Conservation (phyloP, 1,284 basidiomycete species). For the Cutaneotrichosporon daszewskae region DNA sequence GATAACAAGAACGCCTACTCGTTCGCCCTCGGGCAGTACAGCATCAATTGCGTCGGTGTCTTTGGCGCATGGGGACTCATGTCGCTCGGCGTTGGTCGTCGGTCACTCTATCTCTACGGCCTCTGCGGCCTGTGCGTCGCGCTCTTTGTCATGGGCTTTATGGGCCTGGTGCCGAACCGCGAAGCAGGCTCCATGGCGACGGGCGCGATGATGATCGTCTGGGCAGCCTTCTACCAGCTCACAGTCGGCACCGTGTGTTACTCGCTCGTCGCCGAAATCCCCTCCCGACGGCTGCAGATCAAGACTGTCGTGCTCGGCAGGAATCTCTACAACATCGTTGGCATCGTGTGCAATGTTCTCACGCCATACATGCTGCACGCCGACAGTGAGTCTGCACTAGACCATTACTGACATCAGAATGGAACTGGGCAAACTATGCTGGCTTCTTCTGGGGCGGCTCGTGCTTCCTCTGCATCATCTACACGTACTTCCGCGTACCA, state of each 20-base stretch:
- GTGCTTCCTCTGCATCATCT: slow-evolving; percentile 39
- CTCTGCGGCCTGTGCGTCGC: slow-evolving; percentile 47
- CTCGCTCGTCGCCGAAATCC: slow-evolving; percentile 49
- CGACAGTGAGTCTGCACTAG: slow-evolving; percentile 21
- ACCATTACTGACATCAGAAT: no score
- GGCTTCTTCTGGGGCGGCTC: slow-evolving; percentile 30
- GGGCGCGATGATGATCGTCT: slow-evolving; percentile 48
- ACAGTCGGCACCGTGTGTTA: slow-evolving; percentile 42
- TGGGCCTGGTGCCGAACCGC: slow-evolving; percentile 44
- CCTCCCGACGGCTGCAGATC: slow-evolving; percentile 50
- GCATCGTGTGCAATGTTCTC: slow-evolving; percentile 45
- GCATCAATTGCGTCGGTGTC: slow-evolving; percentile 32
- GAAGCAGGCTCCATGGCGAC: slow-evolving; percentile 40
- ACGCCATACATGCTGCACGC: slow-evolving; percentile 51
- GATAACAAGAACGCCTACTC: slow-evolving; percentile 41
- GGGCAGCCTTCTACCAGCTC: slow-evolving; percentile 45
- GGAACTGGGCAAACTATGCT: slow-evolving; percentile 43
- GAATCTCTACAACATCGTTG: slow-evolving; percentile 45
- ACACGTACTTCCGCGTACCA: slow-evolving; percentile 30
- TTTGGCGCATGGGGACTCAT: slow-evolving; percentile 45
- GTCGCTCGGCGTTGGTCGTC: slow-evolving; percentile 46
- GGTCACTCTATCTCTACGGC: slow-evolving; percentile 50
- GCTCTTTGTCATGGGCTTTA: slow-evolving; percentile 51
- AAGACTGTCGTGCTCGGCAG: slow-evolving; percentile 55
- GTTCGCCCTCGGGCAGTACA: slow-evolving; percentile 45